Evolutionary conservation across 768 basidiomycete genomes (phyloP).

Genomic region (Kwoniella heveanensis): DNA sequence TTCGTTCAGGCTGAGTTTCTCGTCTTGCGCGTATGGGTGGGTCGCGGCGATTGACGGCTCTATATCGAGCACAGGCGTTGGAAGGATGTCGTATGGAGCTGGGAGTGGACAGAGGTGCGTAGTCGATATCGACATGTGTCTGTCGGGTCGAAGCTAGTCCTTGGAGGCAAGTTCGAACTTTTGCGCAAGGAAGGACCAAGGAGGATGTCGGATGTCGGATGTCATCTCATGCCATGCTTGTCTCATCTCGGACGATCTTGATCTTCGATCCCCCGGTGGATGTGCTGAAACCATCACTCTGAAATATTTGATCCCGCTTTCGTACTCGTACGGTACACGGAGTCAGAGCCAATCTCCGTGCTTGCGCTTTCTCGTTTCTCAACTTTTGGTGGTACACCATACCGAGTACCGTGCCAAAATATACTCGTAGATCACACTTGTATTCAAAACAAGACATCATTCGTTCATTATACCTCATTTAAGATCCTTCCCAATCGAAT

Average conservation of each 20-base stretch:
- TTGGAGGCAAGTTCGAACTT: too few species aligned
- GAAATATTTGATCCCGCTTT: neutral
- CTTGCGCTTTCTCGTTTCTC: neutral
- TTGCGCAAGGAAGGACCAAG: neutral
- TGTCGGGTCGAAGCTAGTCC: neutral
- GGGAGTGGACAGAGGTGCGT: slow-evolving; percentile 6
- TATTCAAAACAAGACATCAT: too few species aligned
- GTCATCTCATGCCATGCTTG: too few species aligned
- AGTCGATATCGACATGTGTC: neutral
- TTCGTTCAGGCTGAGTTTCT: neutral
- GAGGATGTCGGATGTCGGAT: neutral
- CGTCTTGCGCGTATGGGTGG: neutral
- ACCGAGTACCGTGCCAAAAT: too few species aligned
- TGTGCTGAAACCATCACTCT: too few species aligned
- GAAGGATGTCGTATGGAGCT: slow-evolving; percentile 16
- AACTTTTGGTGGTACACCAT: neutral
- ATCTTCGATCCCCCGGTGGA: neutral
- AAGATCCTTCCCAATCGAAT: too few species aligned
- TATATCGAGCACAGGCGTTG: neutral
- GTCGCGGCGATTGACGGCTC: neutral
- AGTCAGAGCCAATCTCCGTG: neutral
- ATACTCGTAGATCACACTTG: too few species aligned
- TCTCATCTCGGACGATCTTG: neutral
- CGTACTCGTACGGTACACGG: neutral
- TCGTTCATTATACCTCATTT: too few species aligned